Percentiles rank a stretch among this genome's conserved stretches.
phyloP scores from a whole-genome alignment of 2,329 filamentous ascomycete genomes.

The Calonectria pseudoturangicola region DNA sequence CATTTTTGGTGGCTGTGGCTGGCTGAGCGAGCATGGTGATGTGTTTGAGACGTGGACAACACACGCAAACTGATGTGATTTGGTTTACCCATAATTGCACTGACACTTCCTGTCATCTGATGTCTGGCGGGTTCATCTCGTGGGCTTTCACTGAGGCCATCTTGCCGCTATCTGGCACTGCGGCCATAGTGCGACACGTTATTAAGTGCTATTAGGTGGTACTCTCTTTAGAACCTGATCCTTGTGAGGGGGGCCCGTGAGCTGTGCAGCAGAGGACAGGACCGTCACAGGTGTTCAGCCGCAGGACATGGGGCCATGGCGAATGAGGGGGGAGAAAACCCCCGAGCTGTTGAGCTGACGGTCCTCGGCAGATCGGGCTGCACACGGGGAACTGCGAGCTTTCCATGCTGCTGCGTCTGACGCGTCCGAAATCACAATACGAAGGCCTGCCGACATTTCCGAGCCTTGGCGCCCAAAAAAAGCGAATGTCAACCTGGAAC shows the following conservation, averaged over 20 bases:
- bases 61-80: neutral
- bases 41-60: neutral
- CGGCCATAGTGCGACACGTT: constrained; percentile 15
- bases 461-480: neutral
- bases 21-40: neutral
- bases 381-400: constrained; percentile 18
- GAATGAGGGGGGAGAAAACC: constrained; percentile 27
- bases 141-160: neutral
- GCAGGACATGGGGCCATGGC: constrained; percentile 12
- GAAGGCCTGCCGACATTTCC: constrained; percentile 19
- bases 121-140: neutral
- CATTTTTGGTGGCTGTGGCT: neutral
- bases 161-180: neutral
- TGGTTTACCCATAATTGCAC: neutral
- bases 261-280: constrained; percentile 1
- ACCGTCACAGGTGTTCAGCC: constrained; percentile 30
- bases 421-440: constrained; percentile 12
- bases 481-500: neutral
- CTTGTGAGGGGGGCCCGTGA: constrained; percentile 10
- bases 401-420: constrained; percentile 17
- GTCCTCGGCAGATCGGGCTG: constrained; percentile 31
- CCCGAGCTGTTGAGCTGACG: constrained; percentile 19
- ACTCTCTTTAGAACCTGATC: neutral
- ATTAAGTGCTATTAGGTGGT: neutral
- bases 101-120: neutral